Conservation (phyloP, 2,329 filamentous ascomycete species). For the Fusarium coicis region DNA sequence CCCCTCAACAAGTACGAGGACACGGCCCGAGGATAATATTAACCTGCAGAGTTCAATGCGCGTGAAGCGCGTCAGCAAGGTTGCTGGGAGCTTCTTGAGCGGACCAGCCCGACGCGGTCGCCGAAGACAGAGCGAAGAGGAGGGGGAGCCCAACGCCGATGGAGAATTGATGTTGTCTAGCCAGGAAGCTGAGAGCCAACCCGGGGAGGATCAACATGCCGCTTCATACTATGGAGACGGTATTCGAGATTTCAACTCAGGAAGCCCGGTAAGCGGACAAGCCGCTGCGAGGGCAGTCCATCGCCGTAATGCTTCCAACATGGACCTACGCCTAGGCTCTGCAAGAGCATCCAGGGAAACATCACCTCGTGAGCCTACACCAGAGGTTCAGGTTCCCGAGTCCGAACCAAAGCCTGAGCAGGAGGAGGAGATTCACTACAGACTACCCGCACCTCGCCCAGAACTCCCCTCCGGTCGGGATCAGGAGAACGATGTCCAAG, state of each 20-base stretch:
- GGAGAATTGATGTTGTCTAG: conserved; percentile 53
- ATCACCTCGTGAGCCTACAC: conserved; percentile 29
- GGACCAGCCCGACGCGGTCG: conserved; percentile 82
- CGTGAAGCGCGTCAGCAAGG: conserved; percentile 79
- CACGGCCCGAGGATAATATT: conserved; percentile 69
- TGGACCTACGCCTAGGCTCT: conserved; percentile 50
- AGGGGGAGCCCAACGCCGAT: conserved; percentile 60
- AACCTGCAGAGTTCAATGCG: conserved; percentile 79
- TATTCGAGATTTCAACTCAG: conserved; percentile 64
- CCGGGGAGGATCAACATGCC: conserved; percentile 50
- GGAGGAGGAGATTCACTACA: conserved; percentile 60
- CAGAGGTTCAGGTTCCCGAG: conserved; percentile 21
- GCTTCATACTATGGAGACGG: conserved; percentile 58
- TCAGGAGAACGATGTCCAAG: conserved; percentile 85
- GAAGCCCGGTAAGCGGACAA: conserved; percentile 66
- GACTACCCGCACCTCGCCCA: conserved; percentile 53
- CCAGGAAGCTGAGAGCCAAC: conserved; percentile 57
- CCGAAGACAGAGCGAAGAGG: conserved; percentile 62
- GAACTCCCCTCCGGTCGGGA: conserved; percentile 74
- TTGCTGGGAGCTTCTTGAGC: conserved; percentile 80
- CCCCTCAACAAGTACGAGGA: conserved; percentile 60
- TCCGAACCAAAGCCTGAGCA: conserved; percentile 31
- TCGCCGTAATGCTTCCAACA: conserved; percentile 53
- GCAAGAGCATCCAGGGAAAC: conserved; percentile 46
- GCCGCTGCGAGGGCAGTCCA: conserved; percentile 56